A percentile compares a stretch with the other conserved stretches of the same genome.
phyloP scores from a whole-genome alignment of 139 green algal genomes.

The Micractinium sp. region DNA sequence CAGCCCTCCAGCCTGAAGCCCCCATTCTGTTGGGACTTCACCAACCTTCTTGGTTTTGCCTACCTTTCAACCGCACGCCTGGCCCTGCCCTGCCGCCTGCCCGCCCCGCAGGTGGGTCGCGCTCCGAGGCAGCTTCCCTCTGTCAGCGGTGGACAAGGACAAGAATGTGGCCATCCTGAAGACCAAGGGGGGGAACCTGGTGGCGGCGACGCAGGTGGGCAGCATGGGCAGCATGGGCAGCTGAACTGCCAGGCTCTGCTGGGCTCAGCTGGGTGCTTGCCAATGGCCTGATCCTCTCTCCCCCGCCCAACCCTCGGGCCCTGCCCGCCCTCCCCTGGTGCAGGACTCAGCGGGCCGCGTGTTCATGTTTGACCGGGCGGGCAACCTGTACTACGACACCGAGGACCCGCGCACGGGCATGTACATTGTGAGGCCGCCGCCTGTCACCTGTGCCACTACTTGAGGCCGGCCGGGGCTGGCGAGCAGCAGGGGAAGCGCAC shows the following conservation, averaged over 20 bases:
- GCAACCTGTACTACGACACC: slow-evolving; percentile 69
- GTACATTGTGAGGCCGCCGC: slow-evolving; percentile 43
- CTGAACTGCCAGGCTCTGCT: neutral
- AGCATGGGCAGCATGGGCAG: fast-evolving
- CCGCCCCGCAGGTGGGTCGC: neutral
- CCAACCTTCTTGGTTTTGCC: too few relatives aligned
- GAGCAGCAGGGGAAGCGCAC: too few relatives aligned
- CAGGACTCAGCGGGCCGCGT: slow-evolving; percentile 44
- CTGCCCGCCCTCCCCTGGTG: neutral
- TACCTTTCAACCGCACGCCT: too few relatives aligned
- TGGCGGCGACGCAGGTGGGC: slow-evolving; percentile 35
- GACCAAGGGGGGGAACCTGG: slow-evolving; percentile 54
- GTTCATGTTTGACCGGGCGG: slow-evolving; percentile 56
- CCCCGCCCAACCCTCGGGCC: neutral
- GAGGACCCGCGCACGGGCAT: slow-evolving; percentile 47
- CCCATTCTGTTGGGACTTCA: too few relatives aligned
- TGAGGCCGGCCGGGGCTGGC: too few relatives aligned
- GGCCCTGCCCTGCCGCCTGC: too few relatives aligned
- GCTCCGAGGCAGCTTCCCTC: slow-evolving; percentile 28
- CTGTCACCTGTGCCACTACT: neutral
- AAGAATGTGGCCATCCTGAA: slow-evolving; percentile 41
- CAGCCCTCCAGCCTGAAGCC: too few relatives aligned
- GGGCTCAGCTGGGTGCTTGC: neutral
- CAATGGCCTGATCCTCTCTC: neutral
- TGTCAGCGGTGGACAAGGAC: slow-evolving; percentile 15